Evolutionary conservation across 2,329 filamentous ascomycete species (phyloP).

Genomic region (Verticillium nonalfalfae): DNA sequence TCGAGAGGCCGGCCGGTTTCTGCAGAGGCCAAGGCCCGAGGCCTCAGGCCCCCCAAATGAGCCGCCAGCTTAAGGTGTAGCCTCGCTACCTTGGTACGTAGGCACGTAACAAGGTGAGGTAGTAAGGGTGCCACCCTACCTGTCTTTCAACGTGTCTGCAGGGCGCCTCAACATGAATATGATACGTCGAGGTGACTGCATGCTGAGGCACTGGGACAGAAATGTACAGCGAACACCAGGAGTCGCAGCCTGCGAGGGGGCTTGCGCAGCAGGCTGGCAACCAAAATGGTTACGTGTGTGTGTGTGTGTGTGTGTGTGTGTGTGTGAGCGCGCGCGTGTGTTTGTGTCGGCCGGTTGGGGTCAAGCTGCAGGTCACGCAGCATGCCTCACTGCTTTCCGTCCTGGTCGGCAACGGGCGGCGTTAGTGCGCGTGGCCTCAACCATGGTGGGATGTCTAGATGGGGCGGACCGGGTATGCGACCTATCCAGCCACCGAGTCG

Average conservation of each 20-base stretch:
- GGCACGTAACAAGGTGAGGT: no score
- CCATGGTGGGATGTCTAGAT: neutral
- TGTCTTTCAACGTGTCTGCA: neutral
- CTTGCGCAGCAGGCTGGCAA: neutral
- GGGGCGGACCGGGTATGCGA: neutral
- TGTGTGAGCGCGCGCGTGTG: neutral
- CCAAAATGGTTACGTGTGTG: neutral
- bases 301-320: neutral
- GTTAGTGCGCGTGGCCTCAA: neutral
- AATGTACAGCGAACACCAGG: neutral
- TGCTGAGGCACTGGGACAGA: neutral
- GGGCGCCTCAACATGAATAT: neutral
- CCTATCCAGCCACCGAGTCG: neutral
- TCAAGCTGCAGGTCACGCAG: slow-evolving; percentile 22
- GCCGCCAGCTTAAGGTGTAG: neutral
- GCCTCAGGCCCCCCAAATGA: neutral
- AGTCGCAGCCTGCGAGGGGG: neutral
- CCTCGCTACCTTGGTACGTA: neutral
- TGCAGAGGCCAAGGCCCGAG: neutral
- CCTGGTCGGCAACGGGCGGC: neutral
- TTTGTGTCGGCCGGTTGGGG: neutral
- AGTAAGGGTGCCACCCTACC: no score
- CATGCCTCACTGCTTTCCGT: neutral
- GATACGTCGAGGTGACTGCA: neutral
- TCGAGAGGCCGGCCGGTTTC: no score